Percentiles rank a stretch among this genome's conserved stretches.
phyloP scores from a whole-genome alignment of 306 rosid species.

The Inga oerstediana region DNA sequence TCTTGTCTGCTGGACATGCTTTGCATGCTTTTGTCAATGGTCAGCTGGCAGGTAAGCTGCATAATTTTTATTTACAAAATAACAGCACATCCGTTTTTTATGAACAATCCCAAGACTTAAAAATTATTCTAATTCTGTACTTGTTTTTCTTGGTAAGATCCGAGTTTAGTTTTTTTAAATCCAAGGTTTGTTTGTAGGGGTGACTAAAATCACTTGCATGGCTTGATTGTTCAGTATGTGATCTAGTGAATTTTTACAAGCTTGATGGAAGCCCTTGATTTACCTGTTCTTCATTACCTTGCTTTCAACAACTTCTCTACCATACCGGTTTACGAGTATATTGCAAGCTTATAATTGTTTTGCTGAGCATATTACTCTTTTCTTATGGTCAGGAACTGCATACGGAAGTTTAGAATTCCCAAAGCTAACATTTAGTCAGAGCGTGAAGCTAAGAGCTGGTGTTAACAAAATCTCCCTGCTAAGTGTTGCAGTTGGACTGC shows the following conservation, averaged over 20 bases:
- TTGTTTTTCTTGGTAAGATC: background rate
- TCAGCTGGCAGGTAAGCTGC: slow-evolving; percentile 72
- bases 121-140: slow-evolving; percentile 15
- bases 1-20: slow-evolving; percentile 97
- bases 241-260: slow-evolving; percentile 12
- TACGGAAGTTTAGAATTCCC: slow-evolving; percentile 94
- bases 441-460: slow-evolving; percentile 80
- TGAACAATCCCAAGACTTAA: background rate
- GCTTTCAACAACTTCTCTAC: background rate
- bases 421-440: slow-evolving; percentile 70
- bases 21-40: slow-evolving; percentile 87
- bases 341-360: slow-evolving; percentile 18
- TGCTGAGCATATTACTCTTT: slow-evolving; percentile 23
- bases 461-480: slow-evolving; percentile 84
- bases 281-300: slow-evolving; percentile 21
- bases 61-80: slow-evolving; percentile 6
- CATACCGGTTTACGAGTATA: background rate
- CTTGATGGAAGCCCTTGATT: slow-evolving; percentile 7
- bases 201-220: background rate
- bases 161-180: background rate
- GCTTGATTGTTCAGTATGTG: slow-evolving; percentile 22
- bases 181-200: background rate
- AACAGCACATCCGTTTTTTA: background rate
- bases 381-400: slow-evolving; percentile 65
- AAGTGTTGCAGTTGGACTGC: slow-evolving; percentile 97